These are phyloP conservation scores for Vigna hirtella DNA, from an alignment of 306 rosid species.

Conservation along the genomic window DNA sequence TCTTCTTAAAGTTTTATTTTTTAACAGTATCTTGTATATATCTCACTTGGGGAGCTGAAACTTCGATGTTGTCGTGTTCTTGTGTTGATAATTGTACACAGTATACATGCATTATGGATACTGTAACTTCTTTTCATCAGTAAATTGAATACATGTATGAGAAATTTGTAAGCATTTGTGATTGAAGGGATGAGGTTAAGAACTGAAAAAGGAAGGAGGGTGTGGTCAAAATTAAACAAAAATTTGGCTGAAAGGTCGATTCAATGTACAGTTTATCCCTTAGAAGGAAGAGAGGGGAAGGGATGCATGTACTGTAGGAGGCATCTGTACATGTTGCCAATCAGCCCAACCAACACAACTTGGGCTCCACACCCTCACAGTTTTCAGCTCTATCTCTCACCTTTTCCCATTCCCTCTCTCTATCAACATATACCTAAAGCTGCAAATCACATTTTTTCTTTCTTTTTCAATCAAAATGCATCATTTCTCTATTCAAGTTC, in stretches of 20 bases:
- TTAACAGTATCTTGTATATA: too few species aligned
- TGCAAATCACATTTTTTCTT: constrained; percentile 46
- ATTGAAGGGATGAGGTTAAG: constrained; percentile 33
- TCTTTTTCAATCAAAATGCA: background rate
- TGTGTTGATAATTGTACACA: too few species aligned
- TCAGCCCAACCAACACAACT: constrained; percentile 47
- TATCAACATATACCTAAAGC: constrained; percentile 22
- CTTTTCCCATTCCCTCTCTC: constrained; percentile 42
- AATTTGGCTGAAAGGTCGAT: constrained; percentile 58
- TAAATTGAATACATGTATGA: too few species aligned
- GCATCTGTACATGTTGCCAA: constrained; percentile 56
- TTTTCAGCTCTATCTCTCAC: constrained; percentile 47
- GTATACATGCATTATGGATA: too few species aligned
- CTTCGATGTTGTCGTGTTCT: too few species aligned
- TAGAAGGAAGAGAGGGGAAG: constrained; percentile 26
- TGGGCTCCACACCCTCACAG: constrained; percentile 53
- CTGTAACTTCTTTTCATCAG: too few species aligned
- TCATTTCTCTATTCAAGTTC: too few species aligned
- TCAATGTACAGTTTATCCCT: constrained; percentile 64
- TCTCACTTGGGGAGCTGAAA: too few species aligned
- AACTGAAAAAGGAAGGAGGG: constrained; percentile 13
- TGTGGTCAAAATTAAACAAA: constrained; percentile 45
- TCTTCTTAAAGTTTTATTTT: too few species aligned
- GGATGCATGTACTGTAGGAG: constrained; percentile 47
- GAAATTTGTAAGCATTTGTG: too few species aligned